Evolutionary conservation across 2,329 filamentous ascomycete genomes (phyloP), one percentile per base, ranked within the genome.

Genomic region (Penicillium paneum): DNA sequence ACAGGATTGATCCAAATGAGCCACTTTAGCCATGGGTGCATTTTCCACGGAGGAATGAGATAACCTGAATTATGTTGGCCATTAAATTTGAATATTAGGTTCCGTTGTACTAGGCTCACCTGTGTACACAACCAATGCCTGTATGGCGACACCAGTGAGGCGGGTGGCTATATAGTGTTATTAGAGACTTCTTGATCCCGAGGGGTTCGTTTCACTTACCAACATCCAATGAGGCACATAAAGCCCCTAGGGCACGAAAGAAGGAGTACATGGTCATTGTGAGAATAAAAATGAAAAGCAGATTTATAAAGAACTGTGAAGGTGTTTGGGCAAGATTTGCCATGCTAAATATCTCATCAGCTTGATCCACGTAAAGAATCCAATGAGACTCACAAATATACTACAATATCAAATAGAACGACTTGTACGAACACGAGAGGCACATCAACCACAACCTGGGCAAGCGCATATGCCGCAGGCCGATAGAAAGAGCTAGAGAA

Each of bases 1-100:
- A 91, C 73, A 0, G 87, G 87, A 58, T 88, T 80, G 21, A 87
- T 80, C 81, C 83, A 86, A 57, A 79, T 85, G 3, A 87, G 67
- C 84, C 84, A 87, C 54, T 75, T 74, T 24, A 87, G 80, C 83
- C 83, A 87, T 0, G 80, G 79, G 38, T 83, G 81, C 84, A 87
- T 86, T 56, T 82, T 74, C 21, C 78, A 78, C 24, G 84, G 83
- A 5, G 78, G 78, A 53, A 87, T 86, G 65, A 86, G 76, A 67
- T 84, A 88, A 13, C 85, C 85, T 69, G 62, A 2, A 31, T 21
- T 12, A n/a, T n/a, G 5, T 40, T 46, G 7, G 21, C 17, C n/a
- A 19, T 19, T 19, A 7, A 8, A 26, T 7, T 26, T 3, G 7
- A 41, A 11, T 3, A 5, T 0, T 8, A 21, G 8, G 5, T 10